Evolutionary conservation across 2,329 filamentous ascomycete species (phyloP), one percentile per base, ranked within the genome.

Genomic region (Trichoderma endophyticum): DNA sequence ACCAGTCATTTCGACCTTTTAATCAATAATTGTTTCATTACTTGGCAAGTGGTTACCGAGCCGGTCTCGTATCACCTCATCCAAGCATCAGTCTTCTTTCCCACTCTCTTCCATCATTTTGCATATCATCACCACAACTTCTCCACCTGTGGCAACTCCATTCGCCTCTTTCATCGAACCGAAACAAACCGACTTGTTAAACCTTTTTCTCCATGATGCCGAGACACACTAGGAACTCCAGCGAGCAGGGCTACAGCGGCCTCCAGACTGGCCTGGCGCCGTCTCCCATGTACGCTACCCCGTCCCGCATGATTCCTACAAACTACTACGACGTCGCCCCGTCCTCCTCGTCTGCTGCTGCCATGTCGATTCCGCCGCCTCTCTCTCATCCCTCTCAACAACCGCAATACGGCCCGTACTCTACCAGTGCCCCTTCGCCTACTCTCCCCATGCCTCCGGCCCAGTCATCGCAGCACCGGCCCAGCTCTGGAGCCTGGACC

Each of bases 401-500:
- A 5, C 61, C 48, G 21, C 67, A 80, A 76, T 86, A 85, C 75
- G 83, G 85, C 21, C 75, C 80, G 9, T 85, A 85, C 72, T 48
- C 75, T 54, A 75, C 81, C 48, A 75, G 76, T n/a, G 76, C 80
- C 30, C 77, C 81, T n/a, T 76, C 77, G 11, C 75, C 80, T 39
- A 73, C 77, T 61, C 81, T 81, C 65, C 71, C 78, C 70, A 72
- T 82, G 78, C 73, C 82, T 82, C 77, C 86, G 83, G 69, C 82
- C 78, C 74, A 82, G 82, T 77, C 86, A 83, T 71, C 84, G 83
- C 72, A 88, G 84, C 69, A 87, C 75, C 86, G 89, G 62, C 83
- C 88, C 28, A 89, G 88, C 39, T 89, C 88, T 0, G 88, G 88
- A 9, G 90, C 90, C 1, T 97, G 94, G 94, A 91, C 88, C 36